Conservation (phyloP, 257 asterid species). For the Catharanthus roseus region DNA sequence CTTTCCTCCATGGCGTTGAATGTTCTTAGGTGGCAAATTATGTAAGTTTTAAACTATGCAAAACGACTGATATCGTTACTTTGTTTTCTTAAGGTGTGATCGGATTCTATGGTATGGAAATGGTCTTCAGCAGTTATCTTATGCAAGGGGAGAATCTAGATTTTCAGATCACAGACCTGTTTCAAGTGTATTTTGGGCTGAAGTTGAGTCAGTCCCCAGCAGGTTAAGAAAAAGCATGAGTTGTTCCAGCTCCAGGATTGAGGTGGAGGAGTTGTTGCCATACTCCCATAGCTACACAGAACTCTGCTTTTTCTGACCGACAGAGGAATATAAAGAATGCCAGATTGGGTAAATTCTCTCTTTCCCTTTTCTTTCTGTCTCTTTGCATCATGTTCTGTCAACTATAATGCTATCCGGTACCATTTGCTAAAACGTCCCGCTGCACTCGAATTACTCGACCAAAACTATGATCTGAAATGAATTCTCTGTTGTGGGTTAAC, state of each 20-base stretch:
- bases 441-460: not conserved
- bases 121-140: constrained; percentile 88
- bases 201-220: constrained; percentile 85
- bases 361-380: constrained; percentile 8
- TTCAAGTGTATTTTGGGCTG: constrained; percentile 92
- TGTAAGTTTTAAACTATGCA: not conserved
- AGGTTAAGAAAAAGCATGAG: constrained; percentile 88
- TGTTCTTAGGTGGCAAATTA: not conserved
- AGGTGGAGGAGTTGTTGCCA: constrained; percentile 85
- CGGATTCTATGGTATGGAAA: constrained; percentile 85
- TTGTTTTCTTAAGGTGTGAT: constrained; percentile 68
- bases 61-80: constrained; percentile 23
- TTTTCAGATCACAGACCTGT: constrained; percentile 98
- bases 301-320: constrained; percentile 74
- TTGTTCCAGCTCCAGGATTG: constrained; percentile 79
- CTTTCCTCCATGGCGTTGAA: not conserved
- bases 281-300: constrained; percentile 92
- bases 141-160: constrained; percentile 79
- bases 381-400: constrained; percentile 7
- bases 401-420: not conserved
- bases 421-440: not conserved
- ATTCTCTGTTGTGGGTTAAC: not conserved
- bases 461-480: not conserved
- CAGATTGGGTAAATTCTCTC: constrained; percentile 26
- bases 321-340: constrained; percentile 10